A percentile compares a stretch with the other conserved stretches of the same genome.
phyloP scores from a whole-genome alignment of 441 rosid species.

The Gossypium schwendimanii region DNA sequence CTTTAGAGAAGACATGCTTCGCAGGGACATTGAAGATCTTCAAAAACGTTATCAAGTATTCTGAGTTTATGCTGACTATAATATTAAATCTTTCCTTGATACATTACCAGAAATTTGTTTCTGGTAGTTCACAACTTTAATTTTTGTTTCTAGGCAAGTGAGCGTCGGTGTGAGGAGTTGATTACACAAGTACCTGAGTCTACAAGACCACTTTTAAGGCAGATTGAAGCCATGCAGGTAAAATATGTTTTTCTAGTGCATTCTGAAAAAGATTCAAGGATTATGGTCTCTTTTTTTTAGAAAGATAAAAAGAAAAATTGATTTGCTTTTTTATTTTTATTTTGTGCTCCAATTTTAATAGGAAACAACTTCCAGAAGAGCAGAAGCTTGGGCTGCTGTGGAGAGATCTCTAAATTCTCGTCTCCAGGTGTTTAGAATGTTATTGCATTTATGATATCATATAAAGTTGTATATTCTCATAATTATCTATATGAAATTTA shows the following conservation, averaged over 20 bases:
- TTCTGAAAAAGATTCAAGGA: constrained; percentile 10
- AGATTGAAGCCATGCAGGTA: constrained; percentile 99
- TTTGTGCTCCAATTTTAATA: constrained; percentile 26
- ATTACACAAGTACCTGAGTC: constrained; percentile 95
- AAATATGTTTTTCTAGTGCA: constrained; percentile 14
- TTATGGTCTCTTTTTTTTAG: constrained; percentile 5
- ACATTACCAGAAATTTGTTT: constrained; percentile 1
- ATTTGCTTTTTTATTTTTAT: constrained; percentile 7
- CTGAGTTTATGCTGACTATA: constrained; percentile 11
- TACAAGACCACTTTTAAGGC: constrained; percentile 92
- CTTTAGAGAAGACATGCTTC: constrained; percentile 74
- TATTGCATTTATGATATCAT: constrained; percentile 6
- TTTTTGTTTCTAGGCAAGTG: constrained; percentile 64
- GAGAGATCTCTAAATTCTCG: constrained; percentile 84
- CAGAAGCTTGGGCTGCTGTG: constrained; percentile 94
- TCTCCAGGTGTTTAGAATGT: constrained; percentile 58
- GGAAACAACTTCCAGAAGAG: constrained; percentile 88
- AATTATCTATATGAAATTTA: constrained; percentile 16
- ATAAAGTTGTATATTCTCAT: neutral
- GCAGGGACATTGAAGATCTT: constrained; percentile 78
- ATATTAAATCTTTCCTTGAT: neutral
- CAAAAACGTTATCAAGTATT: constrained; percentile 87
- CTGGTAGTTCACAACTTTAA: constrained; percentile 2
- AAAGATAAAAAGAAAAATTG: neutral
- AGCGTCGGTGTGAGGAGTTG: constrained; percentile 97